Conservation (phyloP, 768 basidiomycete species). For the Phaeotremella fagi region DNA sequence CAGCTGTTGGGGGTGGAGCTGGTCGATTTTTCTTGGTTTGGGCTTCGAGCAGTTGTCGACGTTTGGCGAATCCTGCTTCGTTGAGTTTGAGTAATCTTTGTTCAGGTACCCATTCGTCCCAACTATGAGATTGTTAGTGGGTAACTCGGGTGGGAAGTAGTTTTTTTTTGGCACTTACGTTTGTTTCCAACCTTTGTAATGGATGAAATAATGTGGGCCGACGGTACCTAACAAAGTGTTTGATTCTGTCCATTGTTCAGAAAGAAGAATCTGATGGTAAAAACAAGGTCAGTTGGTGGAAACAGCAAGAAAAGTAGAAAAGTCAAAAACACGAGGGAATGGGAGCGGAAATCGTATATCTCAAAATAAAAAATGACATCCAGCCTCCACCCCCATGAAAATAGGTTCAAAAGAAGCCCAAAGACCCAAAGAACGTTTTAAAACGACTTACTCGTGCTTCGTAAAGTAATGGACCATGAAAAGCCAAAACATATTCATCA, state of each 20-base stretch:
- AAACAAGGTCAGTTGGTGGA: too few species aligned
- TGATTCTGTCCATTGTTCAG: slow-evolving; percentile 61
- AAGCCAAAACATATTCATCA: slow-evolving; percentile 83
- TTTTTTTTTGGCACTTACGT: slow-evolving; percentile 56
- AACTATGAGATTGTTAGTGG: slow-evolving; percentile 53
- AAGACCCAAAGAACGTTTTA: slow-evolving; percentile 1
- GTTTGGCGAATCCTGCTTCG: slow-evolving; percentile 70
- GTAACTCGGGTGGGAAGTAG: not conserved
- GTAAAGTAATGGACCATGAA: slow-evolving; percentile 91
- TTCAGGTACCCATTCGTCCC: slow-evolving; percentile 95
- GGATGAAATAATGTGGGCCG: slow-evolving; percentile 87
- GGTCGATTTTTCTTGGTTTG: slow-evolving; percentile 51
- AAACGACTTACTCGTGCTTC: slow-evolving; percentile 66
- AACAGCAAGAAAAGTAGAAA: too few species aligned
- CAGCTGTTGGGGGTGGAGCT: slow-evolving; percentile 47
- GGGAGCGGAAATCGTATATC: slow-evolving; percentile 4
- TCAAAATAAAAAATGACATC: slow-evolving; percentile 15
- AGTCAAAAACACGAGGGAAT: not conserved
- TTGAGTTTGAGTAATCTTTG: slow-evolving; percentile 75
- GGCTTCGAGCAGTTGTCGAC: slow-evolving; percentile 60
- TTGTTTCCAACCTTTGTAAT: slow-evolving; percentile 99
- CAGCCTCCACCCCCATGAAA: slow-evolving; percentile 1
- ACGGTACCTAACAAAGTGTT: slow-evolving; percentile 58
- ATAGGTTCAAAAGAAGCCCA: slow-evolving; percentile 15
- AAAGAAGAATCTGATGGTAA: slow-evolving; percentile 66